Evolutionary conservation across 2,329 filamentous ascomycete species (phyloP), one percentile per base, ranked within the genome.

Genomic region (Arthrobotrys conoides): DNA sequence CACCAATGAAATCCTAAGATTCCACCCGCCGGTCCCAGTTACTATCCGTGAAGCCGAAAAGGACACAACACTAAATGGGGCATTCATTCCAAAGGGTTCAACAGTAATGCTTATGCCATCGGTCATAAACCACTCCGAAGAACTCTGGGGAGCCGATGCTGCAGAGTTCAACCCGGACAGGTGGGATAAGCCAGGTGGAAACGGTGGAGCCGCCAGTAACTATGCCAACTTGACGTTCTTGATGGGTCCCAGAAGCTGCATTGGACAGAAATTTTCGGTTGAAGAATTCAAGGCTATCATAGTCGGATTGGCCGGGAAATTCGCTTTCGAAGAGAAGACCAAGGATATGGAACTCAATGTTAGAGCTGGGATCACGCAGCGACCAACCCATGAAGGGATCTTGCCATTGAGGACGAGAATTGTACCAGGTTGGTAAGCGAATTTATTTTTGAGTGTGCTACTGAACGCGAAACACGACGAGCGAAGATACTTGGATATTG

Each of bases 221-320:
- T 97, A 91, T 83, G 89, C 91, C 0, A 91, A 92, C 82, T 83
- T 95, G 84, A 95, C 93, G 0, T 97, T 97, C 85, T 84, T 97
- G 75, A 93, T 97, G 83, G 94, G 94, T 0, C 93, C 94, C 1
- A 87, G 94, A 67, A 92, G 91, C 82, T 97, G 94, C 83, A 97
- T 97, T 81, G 94, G 94, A 0, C 88, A 91, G 84, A 87, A 87
- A 1, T 97, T 97, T 85, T 92, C 94, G 0, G 91, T 90, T 83
- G 90, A 91, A 0, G 95, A 97, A 86, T 92, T 97, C 84, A 93
- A 93, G 8, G 95, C 92, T 83, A 85, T 97, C 80, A 83, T 97
- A 57, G 94, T 93, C 22, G 88, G 89, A 8, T 90, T 92, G 87
- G 88, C 95, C 3, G 93, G 93, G 0, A 87, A 89, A 44, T 97